Conservation (phyloP, 225 moss, liverwort and hornwort genomes). For the Bryum argenteum region DNA sequence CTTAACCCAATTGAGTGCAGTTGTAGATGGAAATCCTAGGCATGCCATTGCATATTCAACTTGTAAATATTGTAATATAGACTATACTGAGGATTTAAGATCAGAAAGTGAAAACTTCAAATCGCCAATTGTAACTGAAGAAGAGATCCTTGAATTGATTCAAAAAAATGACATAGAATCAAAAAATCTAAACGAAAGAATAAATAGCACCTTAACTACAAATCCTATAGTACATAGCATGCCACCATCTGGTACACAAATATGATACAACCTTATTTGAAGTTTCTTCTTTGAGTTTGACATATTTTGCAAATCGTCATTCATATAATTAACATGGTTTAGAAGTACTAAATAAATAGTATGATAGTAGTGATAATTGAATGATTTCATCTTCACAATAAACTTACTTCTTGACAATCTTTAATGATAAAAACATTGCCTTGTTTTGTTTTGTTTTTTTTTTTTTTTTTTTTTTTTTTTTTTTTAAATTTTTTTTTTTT, state of each 20-base stretch:
- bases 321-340: too few species aligned
- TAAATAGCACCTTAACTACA: constrained; percentile 21
- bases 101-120: background rate
- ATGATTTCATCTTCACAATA: too few species aligned
- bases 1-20: background rate
- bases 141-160: constrained; percentile 21
- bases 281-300: too few species aligned
- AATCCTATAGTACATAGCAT: background rate
- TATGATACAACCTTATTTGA: too few species aligned
- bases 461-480: too few species aligned
- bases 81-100: background rate
- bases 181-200: background rate
- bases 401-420: too few species aligned
- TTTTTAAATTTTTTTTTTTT: too few species aligned
- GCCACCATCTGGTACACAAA: background rate
- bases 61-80: constrained; percentile 30
- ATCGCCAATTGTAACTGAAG: background rate
- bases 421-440: too few species aligned
- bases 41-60: constrained; percentile 5
- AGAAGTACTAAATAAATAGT: too few species aligned
- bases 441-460: too few species aligned
- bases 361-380: too few species aligned
- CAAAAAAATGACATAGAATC: constrained; percentile 38
- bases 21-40: constrained; percentile 20
- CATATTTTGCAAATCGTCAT: too few species aligned